phyloP scores from a whole-genome alignment of 768 basidiomycete species.

The Tulasnella sp. region DNA sequence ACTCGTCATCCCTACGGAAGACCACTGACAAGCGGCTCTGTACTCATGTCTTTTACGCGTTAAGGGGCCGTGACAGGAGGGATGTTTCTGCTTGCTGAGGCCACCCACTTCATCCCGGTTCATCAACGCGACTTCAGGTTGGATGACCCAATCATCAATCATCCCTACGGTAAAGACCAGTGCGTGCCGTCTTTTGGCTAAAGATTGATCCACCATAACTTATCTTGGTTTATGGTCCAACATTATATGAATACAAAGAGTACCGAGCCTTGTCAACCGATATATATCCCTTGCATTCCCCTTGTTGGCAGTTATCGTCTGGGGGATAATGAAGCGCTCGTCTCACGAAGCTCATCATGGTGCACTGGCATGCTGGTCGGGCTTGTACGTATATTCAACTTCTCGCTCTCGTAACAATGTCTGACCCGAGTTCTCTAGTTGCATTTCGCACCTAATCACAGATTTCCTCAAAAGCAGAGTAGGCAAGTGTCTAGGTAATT shows the following conservation, averaged over 20 bases:
- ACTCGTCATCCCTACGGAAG: too few relatives aligned
- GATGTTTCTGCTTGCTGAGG: constrained; percentile 6
- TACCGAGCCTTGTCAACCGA: constrained; percentile 36
- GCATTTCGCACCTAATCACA: constrained; percentile 37
- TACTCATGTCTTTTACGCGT: constrained; percentile 2
- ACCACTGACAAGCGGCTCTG: too few relatives aligned
- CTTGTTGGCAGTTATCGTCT: constrained; percentile 28
- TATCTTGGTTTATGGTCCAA: neutral
- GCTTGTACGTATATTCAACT: constrained; percentile 25
- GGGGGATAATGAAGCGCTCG: constrained; percentile 35
- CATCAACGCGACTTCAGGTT: constrained; percentile 40
- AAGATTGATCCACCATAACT: neutral
- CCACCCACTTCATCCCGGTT: constrained; percentile 26
- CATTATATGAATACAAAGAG: too few relatives aligned
- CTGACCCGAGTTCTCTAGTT: constrained; percentile 33
- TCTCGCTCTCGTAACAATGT: too few relatives aligned
- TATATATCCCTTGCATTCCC: constrained; percentile 39
- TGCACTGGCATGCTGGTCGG: constrained; percentile 36
- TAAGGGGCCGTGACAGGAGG: constrained; percentile 7
- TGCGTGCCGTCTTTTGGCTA: constrained; percentile 23
- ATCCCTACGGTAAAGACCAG: constrained; percentile 41
- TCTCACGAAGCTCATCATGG: constrained; percentile 47
- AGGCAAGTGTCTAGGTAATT: constrained; percentile 29
- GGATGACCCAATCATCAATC: constrained; percentile 42
- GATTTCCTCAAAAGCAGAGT: constrained; percentile 44